These are phyloP conservation scores for Fusarium xylarioides DNA, from an alignment of 2,329 filamentous ascomycete genomes.

Conservation along the genomic window DNA sequence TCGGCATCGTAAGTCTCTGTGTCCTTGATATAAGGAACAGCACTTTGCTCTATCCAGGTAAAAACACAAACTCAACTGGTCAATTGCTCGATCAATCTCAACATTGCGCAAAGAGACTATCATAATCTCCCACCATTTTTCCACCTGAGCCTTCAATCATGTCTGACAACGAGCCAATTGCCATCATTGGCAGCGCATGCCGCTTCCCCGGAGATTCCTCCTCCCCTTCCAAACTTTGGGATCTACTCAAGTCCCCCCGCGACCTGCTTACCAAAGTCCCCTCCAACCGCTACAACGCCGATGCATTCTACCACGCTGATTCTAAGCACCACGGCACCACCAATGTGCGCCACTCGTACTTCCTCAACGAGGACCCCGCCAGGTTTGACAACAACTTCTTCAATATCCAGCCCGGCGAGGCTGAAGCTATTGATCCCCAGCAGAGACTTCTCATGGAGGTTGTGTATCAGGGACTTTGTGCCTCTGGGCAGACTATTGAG, in stretches of 20 bases:
- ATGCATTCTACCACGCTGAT: background rate
- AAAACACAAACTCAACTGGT: background rate
- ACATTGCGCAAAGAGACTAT: background rate
- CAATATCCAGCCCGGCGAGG: background rate
- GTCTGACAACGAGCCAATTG: slow-evolving; percentile 47
- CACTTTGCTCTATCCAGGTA: fast-evolving
- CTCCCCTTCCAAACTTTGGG: slow-evolving; percentile 14
- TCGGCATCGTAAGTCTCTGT: fast-evolving
- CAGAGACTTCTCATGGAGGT: background rate
- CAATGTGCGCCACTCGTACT: background rate
- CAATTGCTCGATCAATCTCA: background rate
- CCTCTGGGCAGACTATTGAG: background rate
- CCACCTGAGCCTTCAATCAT: background rate
- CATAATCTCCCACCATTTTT: background rate
- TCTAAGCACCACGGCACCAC: background rate
- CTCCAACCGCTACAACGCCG: background rate
- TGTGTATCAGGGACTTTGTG: background rate
- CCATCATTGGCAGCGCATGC: slow-evolving; percentile 52
- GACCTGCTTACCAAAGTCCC: background rate
- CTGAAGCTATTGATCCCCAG: background rate
- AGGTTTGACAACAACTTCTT: slow-evolving; percentile 39
- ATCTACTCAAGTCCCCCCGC: background rate
- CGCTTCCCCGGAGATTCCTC: slow-evolving; percentile 50
- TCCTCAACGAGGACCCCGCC: background rate
- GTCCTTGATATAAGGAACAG: background rate